Evolutionary conservation across 495 filamentous ascomycete genomes (phyloP).

Genomic region (Trichoderma virens): DNA sequence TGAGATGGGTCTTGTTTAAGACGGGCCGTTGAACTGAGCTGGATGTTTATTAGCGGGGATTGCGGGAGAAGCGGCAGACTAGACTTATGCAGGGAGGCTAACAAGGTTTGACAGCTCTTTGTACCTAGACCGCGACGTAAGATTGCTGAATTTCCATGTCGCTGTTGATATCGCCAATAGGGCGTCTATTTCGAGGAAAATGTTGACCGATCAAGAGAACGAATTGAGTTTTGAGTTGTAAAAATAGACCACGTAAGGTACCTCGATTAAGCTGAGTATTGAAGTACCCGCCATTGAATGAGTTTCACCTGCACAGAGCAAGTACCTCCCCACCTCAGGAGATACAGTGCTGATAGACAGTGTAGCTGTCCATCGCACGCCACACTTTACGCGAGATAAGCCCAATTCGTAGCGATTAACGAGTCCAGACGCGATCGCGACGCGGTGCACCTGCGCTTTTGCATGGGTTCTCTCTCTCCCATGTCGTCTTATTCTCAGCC

Average conservation of each 20-base stretch:
- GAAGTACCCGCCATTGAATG: background rate
- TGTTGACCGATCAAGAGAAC: background rate
- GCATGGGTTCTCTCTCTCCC: slow-evolving; percentile 3
- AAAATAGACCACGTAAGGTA: too few relatives aligned
- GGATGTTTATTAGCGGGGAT: background rate
- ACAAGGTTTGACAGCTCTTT: background rate
- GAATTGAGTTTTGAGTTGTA: background rate
- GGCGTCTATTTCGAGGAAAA: background rate
- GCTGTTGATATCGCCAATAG: background rate
- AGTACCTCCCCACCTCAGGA: too few relatives aligned
- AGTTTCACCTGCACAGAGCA: too few relatives aligned
- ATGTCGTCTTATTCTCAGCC: background rate
- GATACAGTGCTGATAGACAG: slow-evolving; percentile 1
- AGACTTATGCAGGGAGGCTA: background rate
- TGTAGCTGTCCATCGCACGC: background rate
- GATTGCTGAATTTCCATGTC: background rate
- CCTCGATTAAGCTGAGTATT: background rate
- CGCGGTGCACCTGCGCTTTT: slow-evolving; percentile 1
- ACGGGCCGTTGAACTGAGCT: background rate
- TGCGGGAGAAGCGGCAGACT: background rate
- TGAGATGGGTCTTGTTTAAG: background rate
- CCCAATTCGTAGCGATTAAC: background rate
- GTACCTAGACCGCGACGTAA: too few relatives aligned
- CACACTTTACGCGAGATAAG: slow-evolving; percentile 3
- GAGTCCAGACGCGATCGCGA: background rate